Evolutionary conservation across 2,329 filamentous ascomycete genomes (phyloP), one percentile per base, ranked within the genome.

Genomic region (Rhinocladiella similis): DNA sequence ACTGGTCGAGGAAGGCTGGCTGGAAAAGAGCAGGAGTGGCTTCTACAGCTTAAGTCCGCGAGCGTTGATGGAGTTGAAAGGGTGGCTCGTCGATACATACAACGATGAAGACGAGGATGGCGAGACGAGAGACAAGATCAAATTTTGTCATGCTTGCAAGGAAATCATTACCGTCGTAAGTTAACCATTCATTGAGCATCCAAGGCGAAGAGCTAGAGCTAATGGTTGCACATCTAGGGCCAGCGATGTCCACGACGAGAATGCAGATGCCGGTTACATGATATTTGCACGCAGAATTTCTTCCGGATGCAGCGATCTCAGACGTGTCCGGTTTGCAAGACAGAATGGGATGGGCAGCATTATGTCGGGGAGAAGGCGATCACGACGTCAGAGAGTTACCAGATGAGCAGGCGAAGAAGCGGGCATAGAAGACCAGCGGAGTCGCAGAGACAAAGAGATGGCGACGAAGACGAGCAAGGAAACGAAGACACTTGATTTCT

Each of bases 11-110:
- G 89, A 94, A 66, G 89, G 88, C 2, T 99, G 94, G 90, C 81
- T 99, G 54, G 87, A 93, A 70, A 84, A 85, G 69, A 94, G 88
- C 57, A 68, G 70, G 14, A 80, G 80, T 10, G 85, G 85, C 0
- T 96, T 87, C 72, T 97, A 91, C 71, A 84, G 82, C 16, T 78
- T 97, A 16, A 87, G 86, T 50, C 83, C 91, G 2, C 83, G 93
- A 7, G 88, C 85, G 1, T 75, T 99, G 63, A 84, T 97, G 79
- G 94, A 99, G 77, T 75, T 99, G 55, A 81, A 88, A 56, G 80
- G 83, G 1, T 97, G 92, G 86, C 80, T 99, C 47, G 75, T 90
- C n/a, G 89, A 90, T 51, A 90, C 88, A 25, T 99, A 96, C 73
- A 97, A 99, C 68, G 89, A 95, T 53, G 84, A 83, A 9, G 75